Percentiles rank a stretch among this genome's conserved stretches.
Evolutionary conservation across 1,284 basidiomycete species (phyloP).

Genomic region (Trichosporon faecale): DNA sequence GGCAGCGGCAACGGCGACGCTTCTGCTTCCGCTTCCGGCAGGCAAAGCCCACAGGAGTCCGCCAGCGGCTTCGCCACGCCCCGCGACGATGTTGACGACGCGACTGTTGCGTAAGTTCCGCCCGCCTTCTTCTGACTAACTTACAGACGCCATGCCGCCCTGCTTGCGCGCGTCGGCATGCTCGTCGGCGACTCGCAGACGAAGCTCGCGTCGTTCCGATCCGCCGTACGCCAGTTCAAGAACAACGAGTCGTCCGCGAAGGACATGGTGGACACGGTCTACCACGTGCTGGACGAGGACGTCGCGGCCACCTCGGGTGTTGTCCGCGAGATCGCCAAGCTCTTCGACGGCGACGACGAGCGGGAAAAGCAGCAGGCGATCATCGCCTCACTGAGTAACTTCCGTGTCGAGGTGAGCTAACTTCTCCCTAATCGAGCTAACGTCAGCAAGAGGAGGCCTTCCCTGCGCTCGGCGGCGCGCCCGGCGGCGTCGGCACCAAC

Average conservation of each 20-base stretch:
- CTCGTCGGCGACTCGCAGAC: constrained; percentile 67
- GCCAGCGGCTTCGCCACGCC: constrained; percentile 42
- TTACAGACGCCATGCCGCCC: constrained; percentile 60
- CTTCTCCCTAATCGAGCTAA: not conserved
- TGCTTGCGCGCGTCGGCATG: constrained; percentile 66
- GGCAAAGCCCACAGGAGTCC: constrained; percentile 15
- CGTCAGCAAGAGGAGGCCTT: constrained; percentile 74
- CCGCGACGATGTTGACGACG: constrained; percentile 49
- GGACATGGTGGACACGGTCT: constrained; percentile 83
- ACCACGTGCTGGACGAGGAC: constrained; percentile 75
- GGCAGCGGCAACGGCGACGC: not conserved
- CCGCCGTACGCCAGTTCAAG: constrained; percentile 75
- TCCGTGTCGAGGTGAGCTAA: constrained; percentile 69
- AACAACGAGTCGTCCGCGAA: constrained; percentile 72
- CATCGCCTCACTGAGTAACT: constrained; percentile 73
- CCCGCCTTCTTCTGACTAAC: not conserved
- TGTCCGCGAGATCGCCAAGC: constrained; percentile 71
- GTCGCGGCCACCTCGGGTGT: constrained; percentile 73
- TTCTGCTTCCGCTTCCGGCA: constrained; percentile 9
- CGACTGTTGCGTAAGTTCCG: constrained; percentile 34
- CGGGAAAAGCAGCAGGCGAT: constrained; percentile 68
- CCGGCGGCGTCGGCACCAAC: constrained; percentile 57
- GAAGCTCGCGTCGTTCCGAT: constrained; percentile 72
- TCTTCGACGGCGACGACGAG: constrained; percentile 73
- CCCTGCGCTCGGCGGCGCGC: constrained; percentile 63